Evolutionary conservation across 768 basidiomycete species (phyloP).

Genomic region (Favolaschia claudopus): DNA sequence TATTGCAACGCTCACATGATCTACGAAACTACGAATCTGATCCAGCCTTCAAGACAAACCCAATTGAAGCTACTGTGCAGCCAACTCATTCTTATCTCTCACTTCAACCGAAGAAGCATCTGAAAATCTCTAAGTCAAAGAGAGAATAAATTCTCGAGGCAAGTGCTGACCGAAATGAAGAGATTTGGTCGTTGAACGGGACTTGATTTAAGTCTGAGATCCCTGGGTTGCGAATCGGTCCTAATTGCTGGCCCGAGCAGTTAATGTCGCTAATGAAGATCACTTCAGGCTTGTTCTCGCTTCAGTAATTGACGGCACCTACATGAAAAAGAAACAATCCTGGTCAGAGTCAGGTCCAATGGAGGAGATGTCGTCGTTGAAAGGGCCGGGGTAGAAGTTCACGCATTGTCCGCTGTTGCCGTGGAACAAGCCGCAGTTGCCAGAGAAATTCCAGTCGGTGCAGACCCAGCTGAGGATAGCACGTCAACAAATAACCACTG

Average conservation of each 20-base stretch:
- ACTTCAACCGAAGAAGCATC: slow-evolving; percentile 2
- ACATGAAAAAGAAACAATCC: background rate
- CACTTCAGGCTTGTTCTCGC: no score
- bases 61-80: no score
- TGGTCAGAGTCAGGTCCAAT: background rate
- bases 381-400: background rate
- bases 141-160: background rate
- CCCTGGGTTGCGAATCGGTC: background rate
- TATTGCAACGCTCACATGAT: no score
- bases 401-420: background rate
- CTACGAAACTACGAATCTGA: no score
- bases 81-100: no score
- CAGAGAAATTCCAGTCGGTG: background rate
- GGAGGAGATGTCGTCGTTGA: background rate
- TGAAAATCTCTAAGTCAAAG: background rate
- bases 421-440: background rate
- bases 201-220: background rate
- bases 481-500: background rate
- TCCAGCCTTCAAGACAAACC: no score
- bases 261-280: background rate
- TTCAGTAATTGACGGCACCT: no score
- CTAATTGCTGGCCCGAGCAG: background rate
- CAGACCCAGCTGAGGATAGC: background rate
- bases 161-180: background rate
- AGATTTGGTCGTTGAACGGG: background rate